phyloP scores from a whole-genome alignment of 2,329 filamentous ascomycete genomes.

The Phialophora macrospora region DNA sequence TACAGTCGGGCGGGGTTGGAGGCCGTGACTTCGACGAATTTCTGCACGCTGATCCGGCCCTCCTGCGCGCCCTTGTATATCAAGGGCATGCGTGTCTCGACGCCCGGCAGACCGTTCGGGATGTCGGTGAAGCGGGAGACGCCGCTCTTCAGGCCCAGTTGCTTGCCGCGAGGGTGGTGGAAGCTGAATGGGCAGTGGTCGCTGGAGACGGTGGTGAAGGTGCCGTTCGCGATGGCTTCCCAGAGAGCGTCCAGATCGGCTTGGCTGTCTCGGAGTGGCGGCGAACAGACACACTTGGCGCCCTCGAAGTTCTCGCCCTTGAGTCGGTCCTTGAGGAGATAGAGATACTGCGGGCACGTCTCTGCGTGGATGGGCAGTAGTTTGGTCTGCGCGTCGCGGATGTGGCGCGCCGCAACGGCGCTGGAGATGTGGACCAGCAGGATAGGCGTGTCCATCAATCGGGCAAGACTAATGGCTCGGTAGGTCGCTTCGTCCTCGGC shows the following conservation, averaged over 20 bases:
- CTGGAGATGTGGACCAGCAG: constrained; percentile 54
- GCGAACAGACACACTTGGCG: constrained; percentile 60
- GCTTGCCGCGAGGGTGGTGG: constrained; percentile 46
- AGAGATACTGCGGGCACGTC: constrained; percentile 64
- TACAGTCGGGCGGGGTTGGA: constrained; percentile 53
- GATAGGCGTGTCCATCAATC: constrained; percentile 57
- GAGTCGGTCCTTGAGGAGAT: constrained; percentile 55
- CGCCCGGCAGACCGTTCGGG: constrained; percentile 51
- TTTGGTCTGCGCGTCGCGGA: constrained; percentile 56
- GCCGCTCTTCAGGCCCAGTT: constrained; percentile 37
- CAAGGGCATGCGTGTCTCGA: constrained; percentile 50
- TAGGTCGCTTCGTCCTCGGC: constrained; percentile 54
- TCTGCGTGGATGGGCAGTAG: constrained; percentile 60
- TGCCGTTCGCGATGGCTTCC: constrained; percentile 57
- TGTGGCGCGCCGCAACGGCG: constrained; percentile 50
- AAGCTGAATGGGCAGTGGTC: constrained; percentile 49
- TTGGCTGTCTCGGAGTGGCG: constrained; percentile 54
- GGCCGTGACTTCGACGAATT: constrained; percentile 51
- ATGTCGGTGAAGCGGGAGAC: constrained; percentile 46
- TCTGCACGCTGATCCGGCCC: constrained; percentile 10
- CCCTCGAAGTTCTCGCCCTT: constrained; percentile 46
- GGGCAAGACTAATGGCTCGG: constrained; percentile 56
- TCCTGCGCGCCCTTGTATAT: constrained; percentile 44
- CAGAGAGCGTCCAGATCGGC: constrained; percentile 58
- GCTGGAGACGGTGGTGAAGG: constrained; percentile 59